Evolutionary conservation across 2,329 filamentous ascomycete genomes (phyloP), one percentile per base, ranked within the genome.

Genomic region (Macroventuria anomochaeta): DNA sequence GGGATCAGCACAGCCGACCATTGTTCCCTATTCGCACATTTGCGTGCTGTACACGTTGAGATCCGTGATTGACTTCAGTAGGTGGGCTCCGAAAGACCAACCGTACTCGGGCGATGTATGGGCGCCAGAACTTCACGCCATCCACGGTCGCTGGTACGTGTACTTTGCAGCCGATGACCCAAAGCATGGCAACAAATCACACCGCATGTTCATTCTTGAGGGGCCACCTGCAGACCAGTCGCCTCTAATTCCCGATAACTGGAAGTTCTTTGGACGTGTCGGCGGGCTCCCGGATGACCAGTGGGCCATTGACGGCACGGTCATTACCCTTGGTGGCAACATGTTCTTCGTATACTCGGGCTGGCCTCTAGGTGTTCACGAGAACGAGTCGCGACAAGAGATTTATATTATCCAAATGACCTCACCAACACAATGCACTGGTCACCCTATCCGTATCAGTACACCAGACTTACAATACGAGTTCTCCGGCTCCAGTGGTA

Each of bases 51-150:
- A 37, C 18, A 10, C 4, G 5, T 25, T 25, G 5, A 5, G 23
- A 8, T 25, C 23, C 8, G 73, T 72, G 6, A 34, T 33, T 38
- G 28, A 43, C 51, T 29, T 15, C 8, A 10, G 28, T 7, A 54
- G 51, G 51, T 73, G 74, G 17, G 78, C 80, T 25, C 68, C 76
- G 0, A 76, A 75, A 11, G 68, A 76, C 53, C 74, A 73, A 8
- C 67, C 71, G 15, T 79, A 77, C 73, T 76, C 74, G 7, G 77
- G 70, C 33, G 77, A 76, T 57, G 71, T 85, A 26, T 85, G 82
- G 82, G 82, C 82, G 0, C 82, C 82, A 0, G 82, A 85, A 70
- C 73, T 85, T 0, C 82, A 85, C 63, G 68, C 68, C 40, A 72
- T 84, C 21, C 68, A 77, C 31, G 79, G 77, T 0, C 75, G 75